Base-by-base conservation (phyloP, 2,329 filamentous ascomycete species). In the Colletotrichum orbiculare region DNA sequence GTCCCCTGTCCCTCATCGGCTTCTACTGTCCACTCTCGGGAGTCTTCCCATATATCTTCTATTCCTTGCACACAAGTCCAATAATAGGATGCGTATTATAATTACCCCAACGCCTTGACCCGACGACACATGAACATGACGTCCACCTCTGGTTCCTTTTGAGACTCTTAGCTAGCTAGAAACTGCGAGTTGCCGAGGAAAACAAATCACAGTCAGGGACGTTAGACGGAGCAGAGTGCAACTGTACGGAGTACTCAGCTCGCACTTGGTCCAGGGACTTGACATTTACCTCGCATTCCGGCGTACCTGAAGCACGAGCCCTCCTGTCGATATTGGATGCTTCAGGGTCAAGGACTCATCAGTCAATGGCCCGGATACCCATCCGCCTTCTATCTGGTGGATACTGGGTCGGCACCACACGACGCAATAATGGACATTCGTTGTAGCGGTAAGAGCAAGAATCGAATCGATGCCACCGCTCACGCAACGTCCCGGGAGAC, bases 31-130 rank as follows among this genome's bases (percentile, higher is more conserved):
- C 55, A 58, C 55, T 45, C 46, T 53, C 41, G 42, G 54, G 41
- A n/a, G 54, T 45, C 42, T 53, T 63, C 49, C 56, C 43, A 49
- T 50, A 35, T 60, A 33, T 55, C 61, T 60, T 60, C 49, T 50
- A 17, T 60, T 34, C 61, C 61, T 60, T 60, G 49, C 45, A 54
- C 17, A 55, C 43, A 55, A 50, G 52, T 15, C 62, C 50, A 50
- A 61, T 52, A 55, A 47, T 11, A 49, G 11, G 38, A 17, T 39
- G 15, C 37, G 15, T 13, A 54, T 49, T 60, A 54, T 35, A 43
- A 43, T 46, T 17, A 15, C 41, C 13, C 17, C n/a, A 33, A 33
- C 55, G 53, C 53, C 50, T 38, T 64, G 49, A 39, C 45, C 43
- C 46, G 17, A 50, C 45, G 37, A 43, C 25, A 49, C 49, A 12